Conservation (phyloP, 108 stramenopile species). For the Nitzschia palea region DNA sequence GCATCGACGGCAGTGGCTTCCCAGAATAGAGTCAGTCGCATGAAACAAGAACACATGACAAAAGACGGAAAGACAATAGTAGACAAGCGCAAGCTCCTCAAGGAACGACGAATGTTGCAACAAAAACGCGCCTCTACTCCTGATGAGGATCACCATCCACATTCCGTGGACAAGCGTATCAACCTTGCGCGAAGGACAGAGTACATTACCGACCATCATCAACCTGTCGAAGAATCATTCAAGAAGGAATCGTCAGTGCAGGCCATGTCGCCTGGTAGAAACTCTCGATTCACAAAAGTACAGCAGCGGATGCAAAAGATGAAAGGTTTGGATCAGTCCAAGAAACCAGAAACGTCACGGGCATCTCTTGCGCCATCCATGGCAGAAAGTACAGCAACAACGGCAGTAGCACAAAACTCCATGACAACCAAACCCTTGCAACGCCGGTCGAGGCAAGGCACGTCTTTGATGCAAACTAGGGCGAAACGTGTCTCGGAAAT, state of each 20-base stretch:
- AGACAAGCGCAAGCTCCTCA: constrained; percentile 28
- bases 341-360: background rate
- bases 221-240: too few relatives aligned
- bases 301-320: constrained; percentile 27
- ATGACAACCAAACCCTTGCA: background rate
- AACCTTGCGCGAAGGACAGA: background rate
- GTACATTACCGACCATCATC: background rate
- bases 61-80: constrained; percentile 2
- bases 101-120: constrained; percentile 28
- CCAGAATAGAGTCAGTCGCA: constrained; percentile 26
- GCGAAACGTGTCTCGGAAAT: background rate
- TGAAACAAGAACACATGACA: constrained; percentile 19
- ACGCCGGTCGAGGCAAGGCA: constrained; percentile 11
- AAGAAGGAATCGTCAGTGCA: too few relatives aligned
- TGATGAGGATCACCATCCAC: background rate
- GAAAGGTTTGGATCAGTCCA: constrained; percentile 6
- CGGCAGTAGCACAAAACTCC: background rate
- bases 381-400: background rate
- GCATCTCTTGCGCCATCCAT: background rate
- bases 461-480: constrained; percentile 1
- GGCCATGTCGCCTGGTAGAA: too few relatives aligned
- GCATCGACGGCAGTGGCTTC: constrained; percentile 23
- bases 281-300: too few relatives aligned
- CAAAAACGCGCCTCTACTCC: background rate
- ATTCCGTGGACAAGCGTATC: background rate